Base-by-base conservation (phyloP, 306 rosid genomes). In the Cicer bijugum region DNA sequence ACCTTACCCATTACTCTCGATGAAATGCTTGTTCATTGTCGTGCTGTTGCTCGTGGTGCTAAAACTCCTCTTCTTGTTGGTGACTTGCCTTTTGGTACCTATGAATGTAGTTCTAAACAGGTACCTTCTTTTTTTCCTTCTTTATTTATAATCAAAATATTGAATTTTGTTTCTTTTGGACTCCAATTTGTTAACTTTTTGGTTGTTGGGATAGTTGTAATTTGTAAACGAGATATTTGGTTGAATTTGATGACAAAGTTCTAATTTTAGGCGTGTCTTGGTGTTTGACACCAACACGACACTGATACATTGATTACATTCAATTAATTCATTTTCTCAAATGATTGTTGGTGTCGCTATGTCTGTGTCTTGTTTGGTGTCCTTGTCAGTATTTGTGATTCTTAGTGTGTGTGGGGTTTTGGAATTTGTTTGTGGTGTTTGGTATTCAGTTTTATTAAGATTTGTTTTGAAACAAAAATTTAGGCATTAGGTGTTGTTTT, bases 11-110 rank as follows among this genome's bases (percentile, higher is more conserved):
- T 92, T 39, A 75, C 84, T 0, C 77, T 92, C 5, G 90, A 89
- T 1, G 92, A 92, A 55, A 89, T 89, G 87, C 96, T 93, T 9
- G 90, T 88, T 44, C 97, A 91, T 69, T 93, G 94, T 46, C 92
- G 93, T 5, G 83, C 96, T 1, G 96, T 88, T 43, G 94, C 95
- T 17, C 97, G 97, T 72, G 96, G 98, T 0, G 91, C 96, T 23
- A 86, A 81, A 33, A 72, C 80, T 33, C 98, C 97, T 5, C 90
- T 94, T 58, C 87, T 94, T 71, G 84, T 94, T 1, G 96, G 97
- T 35, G 98, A 94, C 74, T 71, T 94, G 79, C 95, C 98, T 0
- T 91, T 91, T 78, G 97, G 98, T 11, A 70, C 89, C 8, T 91
- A 94, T 10, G 97, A 94, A 63, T 87, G 91, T 5, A 82, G 90